Evolutionary conservation across 257 asterid species (phyloP), one percentile per base, ranked within the genome.

Genomic region (Striga asiatica): DNA sequence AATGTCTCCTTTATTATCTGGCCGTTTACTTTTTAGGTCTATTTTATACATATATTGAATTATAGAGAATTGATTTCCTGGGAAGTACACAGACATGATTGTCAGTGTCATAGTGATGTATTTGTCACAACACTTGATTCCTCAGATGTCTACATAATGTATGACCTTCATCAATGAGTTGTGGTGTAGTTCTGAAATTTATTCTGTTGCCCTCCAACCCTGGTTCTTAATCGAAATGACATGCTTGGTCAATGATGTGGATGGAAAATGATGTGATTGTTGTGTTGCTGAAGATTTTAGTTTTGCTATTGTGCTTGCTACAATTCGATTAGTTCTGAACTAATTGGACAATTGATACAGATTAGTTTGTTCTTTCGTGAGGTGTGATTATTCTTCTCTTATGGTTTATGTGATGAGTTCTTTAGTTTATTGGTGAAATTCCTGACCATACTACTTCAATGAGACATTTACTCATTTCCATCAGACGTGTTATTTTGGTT

Each of bases 151-250:
- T n/a, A n/a, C n/a, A n/a, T n/a, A n/a, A n/a, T n/a, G n/a, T n/a
- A n/a, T n/a, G n/a, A n/a, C n/a, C n/a, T n/a, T 41, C 14, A n/a
- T 14, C 52, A 19, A 27, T 16, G 29, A n/a, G 32, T 29, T 47
- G 24, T 65, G 73, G 58, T 28, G 54, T 5, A 25, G 14, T 19
- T 32, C 43, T 31, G 54, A 49, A 50, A 56, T 28, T 60, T 37
- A 37, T 17, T n/a, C n/a, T n/a, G 10, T 50, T 22, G 16, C 50
- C 54, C 24, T 31, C 46, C 47, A 9, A 41, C 25, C 43, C 38
- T 10, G 16, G 67, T 34, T 31, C 42, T 34, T 18, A 34, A 43
- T 43, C 18, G 22, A 8, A 28, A 32, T 58, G 56, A 13, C 60
- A 22, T n/a, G n/a, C n/a, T n/a, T n/a, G n/a, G n/a, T n/a, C n/a